Evolutionary conservation across 148 eudicot species (phyloP), one percentile per base, ranked within the genome.

Genomic region (Polygonum maritimum): DNA sequence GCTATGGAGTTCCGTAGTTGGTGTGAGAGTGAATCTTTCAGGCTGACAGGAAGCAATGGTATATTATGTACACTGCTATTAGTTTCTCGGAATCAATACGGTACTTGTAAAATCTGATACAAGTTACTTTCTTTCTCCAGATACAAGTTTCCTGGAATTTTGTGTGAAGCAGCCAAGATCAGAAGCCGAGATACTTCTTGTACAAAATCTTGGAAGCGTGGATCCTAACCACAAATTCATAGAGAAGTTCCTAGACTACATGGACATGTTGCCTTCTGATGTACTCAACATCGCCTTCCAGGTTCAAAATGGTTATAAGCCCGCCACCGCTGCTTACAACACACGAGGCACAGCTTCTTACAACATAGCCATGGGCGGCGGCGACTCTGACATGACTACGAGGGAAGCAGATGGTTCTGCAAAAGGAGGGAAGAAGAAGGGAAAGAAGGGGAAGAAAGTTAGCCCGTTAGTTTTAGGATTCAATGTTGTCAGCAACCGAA

Each of bases 361-460:
- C 80, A 48, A 73, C 76, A 54, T 69, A 55, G 85, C 82, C 69
- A 26, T 48, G 33, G 78, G 83, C 57, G 83, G 49, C 63, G n/a
- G 75, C 19, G 83, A 87, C 18, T 44, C 76, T 21, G 84, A 84
- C 19, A 71, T 83, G 18, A 74, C 52, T 72, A 55, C 77, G 14
- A 74, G 9, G 38, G 82, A 52, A 44, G 72, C 76, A 11, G 91
- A 87, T 73, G 94, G 87, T 40, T 75, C 88, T n/a, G 38, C 84
- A 15, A 90, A 88, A 79, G 87, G 90, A 51, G 90, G 97, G n/a
- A 96, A 92, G 84, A 95, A 92, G 90, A 96, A 85, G 80, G 99
- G 92, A 8, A 92, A 89, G 84, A 95, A 92, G 78, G 98, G 98
- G 65, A 96, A 96, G 85, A 96, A 96, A 85, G 90, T 96, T 3